Conservation (phyloP, 768 basidiomycete genomes). For the Kwoniella pini region DNA sequence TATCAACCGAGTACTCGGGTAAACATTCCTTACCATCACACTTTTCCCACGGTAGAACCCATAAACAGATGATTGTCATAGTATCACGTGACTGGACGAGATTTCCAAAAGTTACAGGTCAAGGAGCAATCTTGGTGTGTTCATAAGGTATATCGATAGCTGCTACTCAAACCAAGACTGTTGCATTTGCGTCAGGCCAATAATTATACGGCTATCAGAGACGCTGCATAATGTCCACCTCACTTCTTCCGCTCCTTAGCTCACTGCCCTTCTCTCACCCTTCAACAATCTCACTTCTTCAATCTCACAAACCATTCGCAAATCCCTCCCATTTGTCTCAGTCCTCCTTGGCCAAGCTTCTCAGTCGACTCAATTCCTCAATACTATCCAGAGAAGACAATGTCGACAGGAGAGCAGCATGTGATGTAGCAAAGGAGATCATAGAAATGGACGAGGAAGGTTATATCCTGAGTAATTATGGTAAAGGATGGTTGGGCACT, state of each 20-base stretch:
- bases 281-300: constrained; percentile 26
- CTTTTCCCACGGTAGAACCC: too few relatives aligned
- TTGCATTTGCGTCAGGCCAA: too few relatives aligned
- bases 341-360: constrained; percentile 20
- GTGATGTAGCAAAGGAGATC: constrained; percentile 23
- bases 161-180: too few relatives aligned
- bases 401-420: constrained; percentile 16
- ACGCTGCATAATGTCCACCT: constrained; percentile 4
- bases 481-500: constrained; percentile 35
- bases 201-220: too few relatives aligned
- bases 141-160: too few relatives aligned
- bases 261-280: constrained; percentile 30
- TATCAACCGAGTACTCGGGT: too few relatives aligned
- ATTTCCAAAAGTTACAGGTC: too few relatives aligned
- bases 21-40: too few relatives aligned
- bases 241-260: constrained; percentile 21
- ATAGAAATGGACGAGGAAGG: constrained; percentile 40
- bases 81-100: too few relatives aligned
- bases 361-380: constrained; percentile 23
- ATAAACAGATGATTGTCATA: too few relatives aligned
- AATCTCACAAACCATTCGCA: constrained; percentile 29
- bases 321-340: constrained; percentile 28
- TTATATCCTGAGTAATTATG: constrained; percentile 35
- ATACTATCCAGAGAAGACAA: constrained; percentile 16
- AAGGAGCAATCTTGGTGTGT: too few relatives aligned